Percentiles rank a stretch among this genome's conserved stretches.
phyloP scores from a whole-genome alignment of 139 green algal genomes.

The Chlorella sp. region DNA sequence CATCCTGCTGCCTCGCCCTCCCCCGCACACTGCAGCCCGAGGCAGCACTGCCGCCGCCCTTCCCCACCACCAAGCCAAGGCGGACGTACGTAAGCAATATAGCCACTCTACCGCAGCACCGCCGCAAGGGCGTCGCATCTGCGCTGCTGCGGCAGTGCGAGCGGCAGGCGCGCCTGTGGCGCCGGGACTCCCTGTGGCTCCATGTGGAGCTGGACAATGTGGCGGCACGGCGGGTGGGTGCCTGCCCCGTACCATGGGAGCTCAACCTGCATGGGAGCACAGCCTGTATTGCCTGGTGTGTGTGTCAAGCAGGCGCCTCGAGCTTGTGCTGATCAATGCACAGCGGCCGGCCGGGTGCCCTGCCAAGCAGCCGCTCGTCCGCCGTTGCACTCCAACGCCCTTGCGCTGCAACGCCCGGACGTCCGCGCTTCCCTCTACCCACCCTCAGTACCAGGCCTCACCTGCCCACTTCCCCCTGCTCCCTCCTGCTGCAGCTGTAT shows the following conservation, averaged over 20 bases:
- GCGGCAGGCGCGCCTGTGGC: slow-evolving; percentile 60
- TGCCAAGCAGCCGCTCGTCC: too few relatives aligned
- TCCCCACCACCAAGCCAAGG: slow-evolving; percentile 62
- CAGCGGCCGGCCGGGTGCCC: too few relatives aligned
- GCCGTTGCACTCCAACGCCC: too few relatives aligned
- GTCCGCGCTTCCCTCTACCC: too few relatives aligned
- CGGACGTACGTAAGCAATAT: slow-evolving; percentile 76
- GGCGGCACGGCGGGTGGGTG: slow-evolving; percentile 29
- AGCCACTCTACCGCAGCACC: slow-evolving; percentile 48
- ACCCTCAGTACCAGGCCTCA: not conserved
- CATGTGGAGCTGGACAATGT: slow-evolving; percentile 62
- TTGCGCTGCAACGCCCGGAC: too few relatives aligned
- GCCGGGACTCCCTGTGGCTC: slow-evolving; percentile 57
- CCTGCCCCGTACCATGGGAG: too few relatives aligned
- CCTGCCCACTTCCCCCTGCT: not conserved
- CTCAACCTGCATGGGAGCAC: too few relatives aligned
- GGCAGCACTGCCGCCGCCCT: slow-evolving; percentile 73
- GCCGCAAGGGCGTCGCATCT: slow-evolving; percentile 56
- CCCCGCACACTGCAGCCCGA: slow-evolving; percentile 37
- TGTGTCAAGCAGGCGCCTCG: too few relatives aligned
- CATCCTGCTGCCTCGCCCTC: too few relatives aligned
- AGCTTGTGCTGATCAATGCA: too few relatives aligned
- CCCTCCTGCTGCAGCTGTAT: slow-evolving; percentile 49
- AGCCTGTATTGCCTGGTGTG: too few relatives aligned
- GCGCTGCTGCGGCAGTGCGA: slow-evolving; percentile 58